Evolutionary conservation across 2,329 filamentous ascomycete genomes (phyloP).

Genomic region (Sporothrix inflata): DNA sequence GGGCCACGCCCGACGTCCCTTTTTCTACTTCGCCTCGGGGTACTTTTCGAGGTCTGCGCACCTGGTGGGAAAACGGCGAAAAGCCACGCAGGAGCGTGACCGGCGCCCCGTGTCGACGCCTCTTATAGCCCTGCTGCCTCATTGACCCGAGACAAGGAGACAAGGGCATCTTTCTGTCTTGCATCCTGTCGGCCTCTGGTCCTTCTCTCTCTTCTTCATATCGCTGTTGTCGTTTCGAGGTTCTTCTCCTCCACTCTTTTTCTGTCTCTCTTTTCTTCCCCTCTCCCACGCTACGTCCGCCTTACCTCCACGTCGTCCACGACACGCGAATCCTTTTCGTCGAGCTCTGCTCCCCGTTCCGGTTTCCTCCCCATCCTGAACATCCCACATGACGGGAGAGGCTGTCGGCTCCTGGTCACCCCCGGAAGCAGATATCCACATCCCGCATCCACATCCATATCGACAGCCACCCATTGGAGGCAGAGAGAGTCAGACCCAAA

Average conservation of each 20-base stretch:
- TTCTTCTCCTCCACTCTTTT: conserved; percentile 4
- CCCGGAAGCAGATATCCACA: conserved; percentile 4
- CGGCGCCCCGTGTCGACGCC: not conserved
- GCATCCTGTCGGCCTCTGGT: not conserved
- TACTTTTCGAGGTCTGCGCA: not conserved
- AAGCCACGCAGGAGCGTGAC: not conserved
- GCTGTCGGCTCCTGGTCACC: conserved; percentile 3
- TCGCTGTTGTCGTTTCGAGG: conserved; percentile 1
- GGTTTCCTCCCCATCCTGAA: not conserved
- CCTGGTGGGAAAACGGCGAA: not conserved
- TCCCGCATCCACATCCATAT: not conserved
- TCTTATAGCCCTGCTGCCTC: not conserved
- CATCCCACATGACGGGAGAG: not conserved
- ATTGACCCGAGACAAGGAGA: conserved; percentile 2
- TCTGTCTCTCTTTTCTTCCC: not conserved
- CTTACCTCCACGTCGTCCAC: not conserved
- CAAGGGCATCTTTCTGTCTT: not conserved
- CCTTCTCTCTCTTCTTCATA: not conserved
- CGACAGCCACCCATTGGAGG: too few species aligned
- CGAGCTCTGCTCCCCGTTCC: not conserved
- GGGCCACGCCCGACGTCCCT: not conserved
- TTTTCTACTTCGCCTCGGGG: conserved; percentile 4
- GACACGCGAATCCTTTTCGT: not conserved
- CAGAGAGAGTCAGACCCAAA: not conserved
- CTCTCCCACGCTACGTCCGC: too few species aligned